A percentile compares a stretch with the other conserved stretches of the same genome.
Evolutionary conservation across 495 filamentous ascomycete genomes (phyloP).

Genomic region (Penicillium taxi): DNA sequence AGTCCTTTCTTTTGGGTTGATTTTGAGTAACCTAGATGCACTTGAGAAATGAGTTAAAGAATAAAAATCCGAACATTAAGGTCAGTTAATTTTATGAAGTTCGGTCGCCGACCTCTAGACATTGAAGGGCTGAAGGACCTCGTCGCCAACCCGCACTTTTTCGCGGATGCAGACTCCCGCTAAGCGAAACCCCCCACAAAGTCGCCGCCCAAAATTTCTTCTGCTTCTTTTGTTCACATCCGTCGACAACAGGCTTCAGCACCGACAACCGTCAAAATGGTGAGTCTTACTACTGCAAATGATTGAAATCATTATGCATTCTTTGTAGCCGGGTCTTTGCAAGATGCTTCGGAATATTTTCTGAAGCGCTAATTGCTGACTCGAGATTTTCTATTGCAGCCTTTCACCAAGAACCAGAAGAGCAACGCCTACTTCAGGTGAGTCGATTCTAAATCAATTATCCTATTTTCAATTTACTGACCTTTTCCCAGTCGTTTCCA

Average conservation of each 20-base stretch:
- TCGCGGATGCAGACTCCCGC: constrained; percentile 33
- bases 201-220: constrained; percentile 29
- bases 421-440: constrained; percentile 95
- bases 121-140: too few species aligned
- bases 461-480: constrained; percentile 10
- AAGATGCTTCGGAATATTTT: constrained; percentile 88
- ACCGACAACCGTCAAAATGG: constrained; percentile 42
- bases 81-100: too few species aligned
- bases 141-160: constrained; percentile 38
- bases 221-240: constrained; percentile 17
- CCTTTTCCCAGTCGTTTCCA: constrained; percentile 72
- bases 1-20: background rate
- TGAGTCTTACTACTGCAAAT: constrained; percentile 30
- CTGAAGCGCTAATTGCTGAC: constrained; percentile 99
- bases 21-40: background rate
- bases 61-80: background rate
- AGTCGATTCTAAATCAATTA: constrained; percentile 26
- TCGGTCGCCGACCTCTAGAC: too few species aligned
- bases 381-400: constrained; percentile 60
- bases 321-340: constrained; percentile 61
- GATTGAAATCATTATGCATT: constrained; percentile 18
- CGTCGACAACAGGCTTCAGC: constrained; percentile 25
- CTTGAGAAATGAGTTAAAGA: background rate
- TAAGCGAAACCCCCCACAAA: constrained; percentile 44
- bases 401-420: constrained; percentile 94